Conservation (phyloP, 495 filamentous ascomycete species). For the Lineolata rhizophorae region DNA sequence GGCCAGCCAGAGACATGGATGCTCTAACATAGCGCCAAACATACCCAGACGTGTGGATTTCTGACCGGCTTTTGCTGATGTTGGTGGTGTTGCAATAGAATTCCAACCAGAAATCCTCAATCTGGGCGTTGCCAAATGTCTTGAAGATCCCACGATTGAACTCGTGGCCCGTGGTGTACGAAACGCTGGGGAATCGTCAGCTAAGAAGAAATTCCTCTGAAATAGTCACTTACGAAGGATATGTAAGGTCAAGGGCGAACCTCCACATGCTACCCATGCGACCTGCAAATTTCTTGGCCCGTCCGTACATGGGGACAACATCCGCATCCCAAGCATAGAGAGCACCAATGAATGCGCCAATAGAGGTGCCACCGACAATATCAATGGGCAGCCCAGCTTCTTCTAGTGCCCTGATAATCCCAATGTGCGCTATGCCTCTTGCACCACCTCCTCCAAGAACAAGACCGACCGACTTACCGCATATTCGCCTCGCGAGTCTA, state of each 20-base stretch:
- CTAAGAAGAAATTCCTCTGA: background rate
- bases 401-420: conserved; percentile 84
- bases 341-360: conserved; percentile 91
- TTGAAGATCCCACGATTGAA: conserved; percentile 99
- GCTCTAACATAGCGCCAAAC: conserved; percentile 92
- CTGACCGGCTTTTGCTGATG: conserved; percentile 69
- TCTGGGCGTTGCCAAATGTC: conserved; percentile 85
- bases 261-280: conserved; percentile 96
- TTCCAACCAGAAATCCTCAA: conserved; percentile 97
- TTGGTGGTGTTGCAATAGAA: conserved; percentile 99
- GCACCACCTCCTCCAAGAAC: conserved; percentile 90
- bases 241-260: conserved; percentile 86
- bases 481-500: conserved; percentile 70
- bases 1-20: conserved; percentile 84
- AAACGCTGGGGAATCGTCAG: conserved; percentile 19
- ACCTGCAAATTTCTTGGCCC: conserved; percentile 90
- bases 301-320: conserved; percentile 86
- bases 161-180: conserved; percentile 94
- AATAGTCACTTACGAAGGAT: conserved; percentile 41
- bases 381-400: conserved; percentile 94
- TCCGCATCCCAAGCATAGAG: conserved; percentile 93
- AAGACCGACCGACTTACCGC: conserved; percentile 83
- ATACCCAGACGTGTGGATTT: conserved; percentile 87
- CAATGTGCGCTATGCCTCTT: conserved; percentile 73
- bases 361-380: conserved; percentile 88